Base-by-base conservation (phyloP, 345 rosid genomes). In the Eucalyptus cloeziana region DNA sequence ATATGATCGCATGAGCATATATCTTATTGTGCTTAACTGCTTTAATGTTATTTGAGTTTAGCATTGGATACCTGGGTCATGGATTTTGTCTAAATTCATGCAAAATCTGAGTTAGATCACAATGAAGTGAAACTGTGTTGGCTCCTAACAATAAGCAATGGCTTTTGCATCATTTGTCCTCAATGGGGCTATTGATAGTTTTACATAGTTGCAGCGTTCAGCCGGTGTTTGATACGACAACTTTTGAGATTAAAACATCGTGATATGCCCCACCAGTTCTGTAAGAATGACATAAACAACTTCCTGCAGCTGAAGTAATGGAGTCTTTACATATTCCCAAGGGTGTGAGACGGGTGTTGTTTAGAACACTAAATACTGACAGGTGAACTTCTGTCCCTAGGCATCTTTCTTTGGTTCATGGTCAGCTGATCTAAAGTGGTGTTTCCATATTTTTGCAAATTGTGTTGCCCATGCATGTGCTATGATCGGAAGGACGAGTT, bases 331-430 rank as follows among this genome's bases (percentile, higher is more conserved):
- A 95, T 86, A 95, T 97, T 89, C 98, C 98, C 19, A 94, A 88
- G 90, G 99, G 99, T 64, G 95, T 95, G 49, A 94, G 94, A 40
- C 96, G 98, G 58, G 99, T 95, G 89, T 95, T 97, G 90, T 97
- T 97, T 89, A 94, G 98, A 92, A 96, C 99, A 13, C 87, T 93
- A 27, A 97, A 97, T 86, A 97, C 99, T 62, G 99, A 97, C 90
- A 95, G 95, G 99, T 96, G 86, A 87, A 86, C 21, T 44, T 67
- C 58, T 88, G 47, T 67, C 27, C 16, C 19, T 21, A 45, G 45
- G 24, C 60, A 50, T 49, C 51, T 69, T 30, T 60, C 15, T 16
- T 58, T 43, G 40, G 86, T 9, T 40, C 86, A 40, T 76, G 83
- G 45, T 37, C 83, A 71, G 83, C 45, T 37, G 45, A 76, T 37